Conservation (phyloP, 228 moss, liverwort and hornwort genomes). For the Sphagnum fallax region DNA sequence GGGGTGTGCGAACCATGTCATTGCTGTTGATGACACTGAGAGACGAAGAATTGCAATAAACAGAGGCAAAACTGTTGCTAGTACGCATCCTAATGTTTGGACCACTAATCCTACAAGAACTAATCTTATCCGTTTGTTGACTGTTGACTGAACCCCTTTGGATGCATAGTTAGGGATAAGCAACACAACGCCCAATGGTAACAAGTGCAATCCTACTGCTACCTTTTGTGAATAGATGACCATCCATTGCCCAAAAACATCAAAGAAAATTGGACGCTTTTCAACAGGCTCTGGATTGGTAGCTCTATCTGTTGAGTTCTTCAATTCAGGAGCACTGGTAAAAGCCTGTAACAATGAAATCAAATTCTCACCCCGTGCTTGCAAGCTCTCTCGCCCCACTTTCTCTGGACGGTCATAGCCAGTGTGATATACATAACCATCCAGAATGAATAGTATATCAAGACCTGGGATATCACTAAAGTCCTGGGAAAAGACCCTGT, state of each 20-base stretch:
- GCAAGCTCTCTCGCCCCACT: conserved; percentile 73
- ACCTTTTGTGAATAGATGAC: conserved; percentile 72
- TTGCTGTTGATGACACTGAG: conserved; percentile 65
- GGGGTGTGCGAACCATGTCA: conserved; percentile 90
- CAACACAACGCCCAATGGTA: conserved; percentile 63
- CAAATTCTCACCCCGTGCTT: conserved; percentile 93
- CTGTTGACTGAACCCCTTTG: conserved; percentile 50
- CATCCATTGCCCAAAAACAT: conserved; percentile 80
- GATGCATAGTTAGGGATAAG: conserved; percentile 44
- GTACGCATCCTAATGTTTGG: conserved; percentile 38
- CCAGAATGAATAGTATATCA: conserved; percentile 84
- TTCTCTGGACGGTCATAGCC: conserved; percentile 78
- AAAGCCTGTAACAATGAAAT: conserved; percentile 72
- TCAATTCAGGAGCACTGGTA: conserved; percentile 83
- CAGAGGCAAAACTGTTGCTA: conserved; percentile 61
- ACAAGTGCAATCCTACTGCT: conserved; percentile 61
- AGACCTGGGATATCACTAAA: conserved; percentile 88
- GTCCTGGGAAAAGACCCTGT: conserved; percentile 78
- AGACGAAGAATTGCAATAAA: conserved; percentile 67
- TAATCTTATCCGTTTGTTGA: conserved; percentile 41
- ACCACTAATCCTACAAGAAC: conserved; percentile 59
- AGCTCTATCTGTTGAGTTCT: conserved; percentile 51
- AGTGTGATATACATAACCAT: conserved; percentile 88
- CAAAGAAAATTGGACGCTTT: conserved; percentile 80
- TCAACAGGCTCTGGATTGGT: conserved; percentile 33